A percentile compares a stretch with the other conserved stretches of the same genome.
These are phyloP conservation scores for Fennellomyces sp. DNA, from an alignment of 371 early-diverging fungal species.

Conservation along the genomic window DNA sequence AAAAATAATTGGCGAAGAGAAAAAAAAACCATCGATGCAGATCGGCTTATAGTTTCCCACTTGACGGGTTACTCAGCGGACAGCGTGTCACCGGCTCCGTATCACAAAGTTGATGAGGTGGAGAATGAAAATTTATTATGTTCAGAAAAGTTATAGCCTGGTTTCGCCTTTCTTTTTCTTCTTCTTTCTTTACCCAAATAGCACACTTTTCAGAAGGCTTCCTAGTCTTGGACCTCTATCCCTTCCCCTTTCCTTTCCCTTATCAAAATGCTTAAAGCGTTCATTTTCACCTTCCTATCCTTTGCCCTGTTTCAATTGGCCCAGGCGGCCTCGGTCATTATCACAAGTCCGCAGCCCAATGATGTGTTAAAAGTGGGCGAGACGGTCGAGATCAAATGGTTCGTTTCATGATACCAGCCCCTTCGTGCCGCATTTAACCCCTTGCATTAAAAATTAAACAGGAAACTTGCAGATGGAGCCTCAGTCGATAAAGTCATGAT, in stretches of 20 bases:
- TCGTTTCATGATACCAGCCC: background rate
- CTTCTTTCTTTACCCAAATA: slow-evolving; percentile 1
- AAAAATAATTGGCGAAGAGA: too few relatives aligned
- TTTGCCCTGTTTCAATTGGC: slow-evolving; percentile 19
- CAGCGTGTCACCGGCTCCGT: slow-evolving; percentile 8
- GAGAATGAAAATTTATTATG: slow-evolving; percentile 5
- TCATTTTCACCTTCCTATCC: slow-evolving; percentile 13
- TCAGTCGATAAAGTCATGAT: slow-evolving; percentile 23
- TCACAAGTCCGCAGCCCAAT: slow-evolving; percentile 29
- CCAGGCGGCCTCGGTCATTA: slow-evolving; percentile 20
- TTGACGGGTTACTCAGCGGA: too few relatives aligned
- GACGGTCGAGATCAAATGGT: slow-evolving; percentile 46
- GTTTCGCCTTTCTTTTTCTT: slow-evolving; percentile 3
- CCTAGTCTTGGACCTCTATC: background rate
- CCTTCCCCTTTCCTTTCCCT: slow-evolving; percentile 21
- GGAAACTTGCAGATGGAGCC: slow-evolving; percentile 8
- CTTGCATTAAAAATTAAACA: background rate
- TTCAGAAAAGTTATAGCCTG: background rate
- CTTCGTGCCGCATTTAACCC: background rate
- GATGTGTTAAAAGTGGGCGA: slow-evolving; percentile 34
- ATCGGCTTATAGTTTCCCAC: too few relatives aligned
- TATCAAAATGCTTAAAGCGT: slow-evolving; percentile 10
- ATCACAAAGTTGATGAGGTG: slow-evolving; percentile 14
- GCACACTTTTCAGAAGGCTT: background rate
- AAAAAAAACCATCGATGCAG: too few relatives aligned